Percentiles rank a stretch among this genome's conserved stretches.
Evolutionary conservation across 2,329 filamentous ascomycete genomes (phyloP).

Genomic region (Aspergillus amoenus): DNA sequence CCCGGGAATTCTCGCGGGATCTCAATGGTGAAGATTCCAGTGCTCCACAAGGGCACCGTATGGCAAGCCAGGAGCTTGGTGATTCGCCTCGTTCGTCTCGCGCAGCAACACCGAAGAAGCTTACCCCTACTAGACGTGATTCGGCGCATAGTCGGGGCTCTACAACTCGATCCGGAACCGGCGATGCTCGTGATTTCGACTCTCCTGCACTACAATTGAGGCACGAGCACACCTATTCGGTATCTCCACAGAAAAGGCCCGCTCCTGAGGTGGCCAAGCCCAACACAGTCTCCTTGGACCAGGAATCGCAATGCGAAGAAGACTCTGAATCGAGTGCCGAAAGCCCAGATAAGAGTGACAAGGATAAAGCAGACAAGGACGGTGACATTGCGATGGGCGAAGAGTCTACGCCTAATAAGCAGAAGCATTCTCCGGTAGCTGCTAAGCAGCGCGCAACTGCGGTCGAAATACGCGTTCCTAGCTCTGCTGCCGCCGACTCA

Average conservation of each 20-base stretch:
- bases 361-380: slow-evolving; percentile 10
- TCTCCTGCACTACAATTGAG: slow-evolving; percentile 6
- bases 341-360: neutral
- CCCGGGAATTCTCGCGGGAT: neutral
- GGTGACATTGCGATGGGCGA: slow-evolving; percentile 21
- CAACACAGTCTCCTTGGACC: neutral
- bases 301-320: neutral
- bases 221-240: neutral
- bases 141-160: slow-evolving; percentile 5
- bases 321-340: slow-evolving; percentile 1
- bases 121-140: neutral
- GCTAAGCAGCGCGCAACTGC: neutral
- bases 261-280: neutral
- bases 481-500: neutral
- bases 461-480: neutral
- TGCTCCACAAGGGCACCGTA: slow-evolving; percentile 10
- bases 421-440: neutral
- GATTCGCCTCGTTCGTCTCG: slow-evolving; percentile 19
- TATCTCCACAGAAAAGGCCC: slow-evolving; percentile 2
- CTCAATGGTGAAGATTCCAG: neutral
- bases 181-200: neutral
- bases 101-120: neutral
- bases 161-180: neutral
- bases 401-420: neutral
- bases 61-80: slow-evolving; percentile 29